Evolutionary conservation across 441 rosid species (phyloP).

Genomic region (Biscutella auriculata): DNA sequence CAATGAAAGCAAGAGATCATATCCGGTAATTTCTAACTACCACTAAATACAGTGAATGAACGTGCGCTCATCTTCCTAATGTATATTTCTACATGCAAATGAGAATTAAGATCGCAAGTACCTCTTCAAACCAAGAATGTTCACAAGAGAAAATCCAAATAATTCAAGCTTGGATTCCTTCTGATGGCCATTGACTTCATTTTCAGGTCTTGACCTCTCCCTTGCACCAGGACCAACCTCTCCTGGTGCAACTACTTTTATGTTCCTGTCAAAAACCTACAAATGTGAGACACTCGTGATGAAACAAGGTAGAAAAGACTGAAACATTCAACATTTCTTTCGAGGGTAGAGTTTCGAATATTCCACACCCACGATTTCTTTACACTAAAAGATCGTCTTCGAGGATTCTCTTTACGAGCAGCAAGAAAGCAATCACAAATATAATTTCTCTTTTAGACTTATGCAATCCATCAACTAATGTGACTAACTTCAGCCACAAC

Average conservation of each 20-base stretch:
- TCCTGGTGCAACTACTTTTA: slow-evolving; percentile 32
- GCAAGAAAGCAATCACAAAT: background rate
- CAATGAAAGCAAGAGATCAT: slow-evolving; percentile 8
- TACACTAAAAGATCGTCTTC: background rate
- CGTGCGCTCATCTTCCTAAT: background rate
- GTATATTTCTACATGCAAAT: background rate
- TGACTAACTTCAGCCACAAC: background rate
- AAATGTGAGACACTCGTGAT: slow-evolving; percentile 15
- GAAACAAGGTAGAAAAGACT: background rate
- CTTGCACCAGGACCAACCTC: slow-evolving; percentile 24
- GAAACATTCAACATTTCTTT: background rate
- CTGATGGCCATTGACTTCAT: slow-evolving; percentile 45
- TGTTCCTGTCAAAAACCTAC: slow-evolving; percentile 41
- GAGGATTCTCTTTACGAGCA: background rate
- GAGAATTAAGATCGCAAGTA: slow-evolving; percentile 17
- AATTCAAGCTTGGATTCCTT: slow-evolving; percentile 69
- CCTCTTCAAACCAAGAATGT: slow-evolving; percentile 96
- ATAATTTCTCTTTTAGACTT: background rate
- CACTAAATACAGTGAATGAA: slow-evolving; percentile 1
- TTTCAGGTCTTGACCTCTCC: slow-evolving; percentile 34
- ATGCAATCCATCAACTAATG: background rate
- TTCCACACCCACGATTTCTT: background rate
- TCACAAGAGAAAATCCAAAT: slow-evolving; percentile 98
- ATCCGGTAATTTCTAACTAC: background rate
- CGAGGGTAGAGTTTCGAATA: background rate